A percentile compares a stretch with the other conserved stretches of the same genome.
Conservation (phyloP, 2,329 filamentous ascomycete species). For the Colletotrichum chlorophyti region DNA sequence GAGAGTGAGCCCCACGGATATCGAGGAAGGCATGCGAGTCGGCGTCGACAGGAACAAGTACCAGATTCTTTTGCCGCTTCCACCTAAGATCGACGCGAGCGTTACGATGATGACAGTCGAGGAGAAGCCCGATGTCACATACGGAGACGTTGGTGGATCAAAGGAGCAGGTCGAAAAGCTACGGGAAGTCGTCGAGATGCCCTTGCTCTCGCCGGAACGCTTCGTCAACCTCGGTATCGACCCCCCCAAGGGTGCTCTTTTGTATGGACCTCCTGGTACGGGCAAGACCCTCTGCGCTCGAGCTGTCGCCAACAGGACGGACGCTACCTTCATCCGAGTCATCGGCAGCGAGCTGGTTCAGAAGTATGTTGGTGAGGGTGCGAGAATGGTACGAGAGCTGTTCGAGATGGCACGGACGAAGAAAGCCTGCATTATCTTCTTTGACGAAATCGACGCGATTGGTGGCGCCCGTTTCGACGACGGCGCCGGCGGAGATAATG, state of each 20-base stretch:
- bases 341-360: slow-evolving; percentile 98
- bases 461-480: slow-evolving; percentile 97
- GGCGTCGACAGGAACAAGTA: slow-evolving; percentile 99
- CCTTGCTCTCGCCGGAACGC: slow-evolving; percentile 90
- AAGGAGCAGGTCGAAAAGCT: slow-evolving; percentile 99
- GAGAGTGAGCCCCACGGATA: slow-evolving; percentile 96
- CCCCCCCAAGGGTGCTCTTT: slow-evolving; percentile 93
- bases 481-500: slow-evolving; percentile 94
- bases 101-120: slow-evolving; percentile 99
- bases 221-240: slow-evolving; percentile 99
- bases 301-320: slow-evolving; percentile 96
- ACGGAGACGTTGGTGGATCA: slow-evolving; percentile 97
- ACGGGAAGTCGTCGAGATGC: slow-evolving; percentile 98
- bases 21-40: slow-evolving; percentile 98
- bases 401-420: slow-evolving; percentile 99
- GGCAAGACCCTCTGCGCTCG: slow-evolving; percentile 98
- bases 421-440: slow-evolving; percentile 99
- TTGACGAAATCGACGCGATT: slow-evolving; percentile 97
- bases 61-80: slow-evolving; percentile 94
- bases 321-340: slow-evolving; percentile 97
- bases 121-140: slow-evolving; percentile 99
- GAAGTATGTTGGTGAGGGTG: slow-evolving; percentile 98
- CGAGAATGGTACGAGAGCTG: slow-evolving; percentile 96
- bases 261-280: slow-evolving; percentile 97
- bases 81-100: slow-evolving; percentile 97